Evolutionary conservation across 2,329 filamentous ascomycete species (phyloP), one percentile per base, ranked within the genome.

Genomic region (Cordyceps fumosorosea): DNA sequence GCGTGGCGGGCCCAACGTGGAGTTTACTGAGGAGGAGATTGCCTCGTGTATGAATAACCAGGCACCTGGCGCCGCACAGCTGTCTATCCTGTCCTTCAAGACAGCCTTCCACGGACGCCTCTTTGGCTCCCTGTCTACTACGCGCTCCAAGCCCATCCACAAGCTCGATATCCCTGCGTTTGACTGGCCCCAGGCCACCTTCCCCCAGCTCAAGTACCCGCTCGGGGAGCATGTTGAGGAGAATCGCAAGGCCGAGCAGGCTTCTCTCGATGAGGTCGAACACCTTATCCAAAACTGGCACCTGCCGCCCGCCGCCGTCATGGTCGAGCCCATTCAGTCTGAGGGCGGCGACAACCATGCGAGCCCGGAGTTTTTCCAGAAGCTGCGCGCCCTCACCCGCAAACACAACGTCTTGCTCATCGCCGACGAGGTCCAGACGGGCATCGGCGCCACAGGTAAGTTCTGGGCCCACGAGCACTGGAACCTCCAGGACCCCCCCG

Each of bases 381-480:
- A 89, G 63, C 85, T 96, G 57, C 89, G 92, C 64, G 88, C 86
- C 50, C 76, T 96, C 65, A 96, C 92, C 45, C 84, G 85, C 73
- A 88, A 87, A 75, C 85, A 91, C 78, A 82, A 87, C 68, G 84
- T 96, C 34, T 85, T 96, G 63, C 81, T 96, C 75, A 96, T 96
- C 72, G 92, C 96, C 66, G 92, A 96, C 74, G 92, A 96, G 78
- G 92, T 96, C 12, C 92, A 96, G 79, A 96, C 92, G 7, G 93
- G 92, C 73, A 88, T 96, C 29, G 93, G 93, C 69, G 91, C 93
- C 45, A 96, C 92, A 0, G 92, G 92, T 69, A 92, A 90, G 75
- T 96, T 96, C 86, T 96, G 92, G 92, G 92, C 93, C 10, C 93
- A 96, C 80, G 91, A 96, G 70, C 93, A 96, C 86, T 96, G 92